phyloP scores from a whole-genome alignment of 2,329 filamentous ascomycete genomes.

The Tolypocladium album region DNA sequence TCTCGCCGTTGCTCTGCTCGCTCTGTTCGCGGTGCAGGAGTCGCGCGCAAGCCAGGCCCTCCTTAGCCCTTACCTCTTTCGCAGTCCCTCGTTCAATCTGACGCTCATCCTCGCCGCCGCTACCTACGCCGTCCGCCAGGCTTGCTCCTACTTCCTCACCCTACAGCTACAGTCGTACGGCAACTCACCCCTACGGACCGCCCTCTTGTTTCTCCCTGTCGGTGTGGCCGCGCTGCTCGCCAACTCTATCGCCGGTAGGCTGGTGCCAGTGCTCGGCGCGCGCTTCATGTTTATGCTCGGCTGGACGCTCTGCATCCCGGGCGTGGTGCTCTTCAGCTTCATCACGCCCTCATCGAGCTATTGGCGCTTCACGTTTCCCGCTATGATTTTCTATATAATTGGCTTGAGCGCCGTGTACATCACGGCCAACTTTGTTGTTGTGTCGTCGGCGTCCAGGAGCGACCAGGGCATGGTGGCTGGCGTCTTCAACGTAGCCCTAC shows the following conservation, averaged over 20 bases:
- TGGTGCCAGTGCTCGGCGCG: neutral
- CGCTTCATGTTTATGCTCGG: slow-evolving; percentile 1
- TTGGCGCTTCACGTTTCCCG: slow-evolving; percentile 1
- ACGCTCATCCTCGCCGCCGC: neutral
- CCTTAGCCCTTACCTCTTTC: neutral
- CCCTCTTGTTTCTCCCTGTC: neutral
- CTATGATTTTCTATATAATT: neutral
- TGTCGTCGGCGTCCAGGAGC: neutral
- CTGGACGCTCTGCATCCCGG: slow-evolving; percentile 1
- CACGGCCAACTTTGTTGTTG: neutral
- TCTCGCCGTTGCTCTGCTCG: neutral
- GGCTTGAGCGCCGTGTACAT: neutral
- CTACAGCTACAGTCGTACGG: neutral
- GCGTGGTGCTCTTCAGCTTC: slow-evolving; percentile 1
- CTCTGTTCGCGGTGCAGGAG: neutral
- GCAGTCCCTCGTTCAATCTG: neutral
- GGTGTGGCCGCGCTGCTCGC: neutral
- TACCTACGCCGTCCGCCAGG: neutral
- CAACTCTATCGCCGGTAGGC: neutral
- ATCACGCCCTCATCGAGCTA: neutral
- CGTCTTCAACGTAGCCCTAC: slow-evolving; percentile 1
- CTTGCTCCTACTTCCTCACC: neutral
- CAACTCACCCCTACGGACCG: neutral
- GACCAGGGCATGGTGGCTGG: slow-evolving; percentile 1
- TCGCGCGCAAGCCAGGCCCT: neutral